Conservation (phyloP, 306 rosid genomes). For the Vigna nakashimae region DNA sequence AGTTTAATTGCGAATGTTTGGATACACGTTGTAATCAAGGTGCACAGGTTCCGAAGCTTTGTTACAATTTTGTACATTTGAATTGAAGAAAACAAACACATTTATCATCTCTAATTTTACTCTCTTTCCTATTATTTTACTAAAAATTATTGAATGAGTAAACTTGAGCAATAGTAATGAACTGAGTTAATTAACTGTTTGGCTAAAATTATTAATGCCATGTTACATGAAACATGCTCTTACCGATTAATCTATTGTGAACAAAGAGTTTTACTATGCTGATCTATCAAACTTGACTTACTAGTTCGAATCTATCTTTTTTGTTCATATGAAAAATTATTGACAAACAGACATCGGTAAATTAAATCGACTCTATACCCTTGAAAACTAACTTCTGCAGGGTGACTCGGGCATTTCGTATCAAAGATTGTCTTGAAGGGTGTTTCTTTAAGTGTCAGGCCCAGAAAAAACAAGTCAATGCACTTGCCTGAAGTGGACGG, state of each 20-base stretch:
- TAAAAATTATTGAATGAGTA: not conserved
- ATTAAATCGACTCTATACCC: too few relatives aligned
- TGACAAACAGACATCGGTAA: not conserved
- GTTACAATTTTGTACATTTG: too few relatives aligned
- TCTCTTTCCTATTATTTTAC: not conserved
- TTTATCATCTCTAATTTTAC: not conserved
- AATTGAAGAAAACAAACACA: too few relatives aligned
- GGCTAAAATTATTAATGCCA: not conserved
- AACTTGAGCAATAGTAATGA: constrained; percentile 15
- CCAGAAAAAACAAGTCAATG: not conserved
- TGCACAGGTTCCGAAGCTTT: too few relatives aligned
- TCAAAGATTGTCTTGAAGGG: not conserved
- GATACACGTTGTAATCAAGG: too few relatives aligned
- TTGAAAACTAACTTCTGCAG: not conserved
- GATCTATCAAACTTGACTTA: not conserved
- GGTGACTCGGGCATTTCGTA: not conserved
- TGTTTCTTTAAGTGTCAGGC: not conserved
- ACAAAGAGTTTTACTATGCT: not conserved
- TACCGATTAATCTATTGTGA: not conserved
- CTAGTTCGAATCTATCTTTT: not conserved
- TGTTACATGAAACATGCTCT: not conserved
- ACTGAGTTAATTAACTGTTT: constrained; percentile 6
- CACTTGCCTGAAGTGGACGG: constrained; percentile 84
- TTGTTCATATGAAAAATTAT: not conserved
- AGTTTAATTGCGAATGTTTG: not conserved